Evolutionary conservation across 2,329 filamentous ascomycete species (phyloP), one percentile per base, ranked within the genome.

Genomic region (Talaromyces pinophilus): DNA sequence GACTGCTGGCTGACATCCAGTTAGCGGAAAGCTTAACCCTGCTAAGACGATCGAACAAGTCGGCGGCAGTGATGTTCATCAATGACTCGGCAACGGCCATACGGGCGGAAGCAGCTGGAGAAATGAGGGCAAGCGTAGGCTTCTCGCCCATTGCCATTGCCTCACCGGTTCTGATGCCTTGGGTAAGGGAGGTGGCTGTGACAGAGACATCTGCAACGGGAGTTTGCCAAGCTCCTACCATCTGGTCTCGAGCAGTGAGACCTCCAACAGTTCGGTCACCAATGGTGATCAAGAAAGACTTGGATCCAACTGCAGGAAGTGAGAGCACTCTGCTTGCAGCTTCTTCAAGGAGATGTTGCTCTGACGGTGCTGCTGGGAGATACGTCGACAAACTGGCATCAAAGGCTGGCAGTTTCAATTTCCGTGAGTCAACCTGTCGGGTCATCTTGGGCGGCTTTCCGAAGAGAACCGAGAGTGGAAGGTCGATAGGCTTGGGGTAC

Each of bases 61-160:
- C 85, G 22, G 90, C 92, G 64, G 95, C 95, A 44, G 92, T 93
- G 67, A 99, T 84, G 78, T 99, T 99, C 86, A 97, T 89, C 67
- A 99, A 83, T 67, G 91, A 92, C 80, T 99, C 95, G 0, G 90
- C 93, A 67, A 99, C 93, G 1, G 95, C 93, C 95, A 99, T 99
- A 62, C 93, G 88, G 17, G 95, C 93, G 22, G 95, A 98, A 25
- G 95, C 92, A 52, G 89, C 91, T 2, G 94, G 87, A 4, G 92
- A 94, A 67, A 99, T 96, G 25, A 99, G 85, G 5, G 95, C 95
- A 64, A 99, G 81, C 0, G 89, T 90, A 50, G 93, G 92, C 80
- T 91, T 95, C 80, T 97, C 94, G 40, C 95, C 95, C 90, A 97
- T 96, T 1, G 93, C 90, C 92, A 98, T 97, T n/a, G 93, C 93